These are phyloP conservation scores for Antitrichia curtipendula DNA, from an alignment of 225 moss, liverwort and hornwort species.

Conservation along the genomic window DNA sequence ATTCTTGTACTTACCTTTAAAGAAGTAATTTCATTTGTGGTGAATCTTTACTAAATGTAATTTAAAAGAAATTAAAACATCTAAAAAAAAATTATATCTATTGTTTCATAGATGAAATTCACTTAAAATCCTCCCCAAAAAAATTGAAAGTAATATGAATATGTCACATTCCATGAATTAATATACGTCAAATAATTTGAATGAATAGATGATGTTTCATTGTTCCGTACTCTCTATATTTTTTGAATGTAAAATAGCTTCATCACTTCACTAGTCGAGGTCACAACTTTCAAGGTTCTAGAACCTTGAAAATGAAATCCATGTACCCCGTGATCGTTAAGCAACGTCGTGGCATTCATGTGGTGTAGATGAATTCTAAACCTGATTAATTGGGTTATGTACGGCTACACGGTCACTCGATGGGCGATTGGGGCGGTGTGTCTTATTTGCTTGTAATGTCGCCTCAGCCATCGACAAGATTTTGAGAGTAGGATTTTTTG, in stretches of 20 bases:
- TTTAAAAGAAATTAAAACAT: not conserved
- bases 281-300: not conserved
- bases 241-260: not conserved
- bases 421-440: not conserved
- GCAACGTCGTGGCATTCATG: not conserved
- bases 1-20: not conserved
- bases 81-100: not conserved
- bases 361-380: not conserved
- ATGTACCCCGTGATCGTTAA: fast-evolving
- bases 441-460: not conserved
- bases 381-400: not conserved
- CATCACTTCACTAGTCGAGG: not conserved
- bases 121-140: no score
- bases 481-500: not conserved
- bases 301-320: no score
- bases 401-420: not conserved
- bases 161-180: not conserved
- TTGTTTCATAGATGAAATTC: not conserved
- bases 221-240: no score
- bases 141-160: not conserved
- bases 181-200: not conserved
- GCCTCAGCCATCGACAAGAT: not conserved
- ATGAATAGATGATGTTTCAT: not conserved
- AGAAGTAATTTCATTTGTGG: not conserved
- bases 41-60: fast-evolving